Evolutionary conservation across 1,284 basidiomycete species (phyloP).

Genomic region (Melampsora larici-populina): DNA sequence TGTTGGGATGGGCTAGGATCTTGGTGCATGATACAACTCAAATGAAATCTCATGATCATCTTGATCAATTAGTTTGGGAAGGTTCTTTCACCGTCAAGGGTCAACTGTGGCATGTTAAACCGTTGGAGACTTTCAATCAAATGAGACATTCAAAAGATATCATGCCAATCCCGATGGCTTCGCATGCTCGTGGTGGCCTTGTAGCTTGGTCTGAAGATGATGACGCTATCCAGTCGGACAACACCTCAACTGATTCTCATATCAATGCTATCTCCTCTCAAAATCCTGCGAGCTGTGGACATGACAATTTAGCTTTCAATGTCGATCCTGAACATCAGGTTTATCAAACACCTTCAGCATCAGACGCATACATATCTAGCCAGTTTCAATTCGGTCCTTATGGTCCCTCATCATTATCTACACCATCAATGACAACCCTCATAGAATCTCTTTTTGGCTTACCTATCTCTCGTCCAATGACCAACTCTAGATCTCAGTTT

Average conservation of each 20-base stretch:
- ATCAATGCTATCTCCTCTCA: too few relatives aligned
- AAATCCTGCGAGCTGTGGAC: constrained; percentile 59
- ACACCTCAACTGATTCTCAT: too few relatives aligned
- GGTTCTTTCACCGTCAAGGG: constrained; percentile 10
- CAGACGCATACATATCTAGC: constrained; percentile 48
- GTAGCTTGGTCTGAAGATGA: constrained; percentile 12
- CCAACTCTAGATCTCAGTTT: too few relatives aligned
- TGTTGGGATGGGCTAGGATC: constrained; percentile 48
- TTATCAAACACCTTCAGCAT: constrained; percentile 47
- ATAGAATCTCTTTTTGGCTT: too few relatives aligned
- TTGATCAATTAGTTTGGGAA: constrained; percentile 11
- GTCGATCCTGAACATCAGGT: constrained; percentile 64
- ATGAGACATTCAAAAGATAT: constrained; percentile 9
- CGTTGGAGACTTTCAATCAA: constrained; percentile 6
- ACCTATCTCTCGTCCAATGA: too few relatives aligned
- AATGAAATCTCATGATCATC: not conserved
- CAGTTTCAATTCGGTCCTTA: constrained; percentile 32
- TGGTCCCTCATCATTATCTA: too few relatives aligned
- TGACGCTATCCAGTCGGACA: too few relatives aligned
- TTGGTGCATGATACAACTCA: constrained; percentile 37
- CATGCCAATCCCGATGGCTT: not conserved
- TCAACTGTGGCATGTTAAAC: constrained; percentile 18
- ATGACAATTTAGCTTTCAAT: constrained; percentile 69
- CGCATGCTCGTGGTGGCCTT: constrained; percentile 21
- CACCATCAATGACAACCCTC: too few relatives aligned